Base-by-base conservation (phyloP, 805 yeast genomes). In the Yamadazyma scolyti region DNA sequence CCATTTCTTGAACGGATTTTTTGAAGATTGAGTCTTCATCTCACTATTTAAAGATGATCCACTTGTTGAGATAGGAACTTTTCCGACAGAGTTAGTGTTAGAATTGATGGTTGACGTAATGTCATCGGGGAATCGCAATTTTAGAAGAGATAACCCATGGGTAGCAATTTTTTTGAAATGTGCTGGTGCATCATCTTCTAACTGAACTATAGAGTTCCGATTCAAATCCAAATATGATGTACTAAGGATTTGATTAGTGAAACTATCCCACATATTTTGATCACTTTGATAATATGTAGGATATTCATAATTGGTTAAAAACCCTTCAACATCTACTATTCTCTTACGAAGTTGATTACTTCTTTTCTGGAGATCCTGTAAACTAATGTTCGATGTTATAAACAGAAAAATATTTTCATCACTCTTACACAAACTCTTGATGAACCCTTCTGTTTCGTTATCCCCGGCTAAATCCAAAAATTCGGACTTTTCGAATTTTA, bases 381-480 rank as follows among this genome's bases (percentile, higher is more conserved):
- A 48, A 2, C 71, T 61, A 22, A 68, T 57, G 39, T 63, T 61
- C 20, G 71, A 56, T 1, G 60, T 56, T 17, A 68, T 65, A 44
- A 68, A 66, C 18, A 68, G 63, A 35, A 47, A 56, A 9, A 56
- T 51, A 27, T 55, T 55, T 22, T 55, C 62, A 30, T 55, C 49
- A 25, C 50, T 48, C 28, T 48, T 41, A 18, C 49, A 43, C 21
- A 56, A 39, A 9, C 71, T 64, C 45, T 70, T 70, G 29, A 77
- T 61, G 48, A 79, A 75, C 15, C 78, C 76, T 37, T 74, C 81
- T 4, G 82, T 69, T 20, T 79, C 82, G 42, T 54, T 48, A 31
- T 56, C 58, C 5, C 59, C 60, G 1, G 56, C 60, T 18, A 56
- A 39, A 36, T 56, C 60, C 16, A 56, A 39, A 41, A 77, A 68